These are phyloP conservation scores for Psophocarpus tetragonolobus DNA, from an alignment of 306 rosid genomes.

Conservation along the genomic window DNA sequence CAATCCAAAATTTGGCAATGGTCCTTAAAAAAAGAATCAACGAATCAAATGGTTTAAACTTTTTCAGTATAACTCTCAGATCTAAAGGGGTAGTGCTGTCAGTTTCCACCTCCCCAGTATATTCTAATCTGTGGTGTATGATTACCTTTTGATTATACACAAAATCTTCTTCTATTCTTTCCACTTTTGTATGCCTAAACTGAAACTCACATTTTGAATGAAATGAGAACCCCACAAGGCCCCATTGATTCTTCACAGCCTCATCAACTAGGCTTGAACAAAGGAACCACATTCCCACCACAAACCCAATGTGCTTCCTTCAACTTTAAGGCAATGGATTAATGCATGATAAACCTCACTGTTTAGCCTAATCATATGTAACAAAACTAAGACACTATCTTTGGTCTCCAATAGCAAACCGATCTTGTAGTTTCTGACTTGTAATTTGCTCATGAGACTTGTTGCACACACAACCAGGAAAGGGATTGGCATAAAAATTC, in stretches of 20 bases:
- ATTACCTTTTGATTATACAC: constrained; percentile 51
- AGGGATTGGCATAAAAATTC: constrained; percentile 91
- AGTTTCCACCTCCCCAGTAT: constrained; percentile 43
- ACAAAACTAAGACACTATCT: constrained; percentile 42
- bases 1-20: constrained; percentile 43
- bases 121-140: constrained; percentile 36
- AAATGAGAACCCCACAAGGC: constrained; percentile 28
- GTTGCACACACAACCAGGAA: constrained; percentile 90
- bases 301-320: constrained; percentile 41
- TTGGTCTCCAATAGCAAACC: constrained; percentile 39
- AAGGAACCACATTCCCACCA: constrained; percentile 42
- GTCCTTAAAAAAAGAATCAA: constrained; percentile 50
- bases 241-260: constrained; percentile 42
- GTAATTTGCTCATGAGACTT: constrained; percentile 46
- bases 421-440: constrained; percentile 37
- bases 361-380: constrained; percentile 17
- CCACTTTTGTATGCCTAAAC: constrained; percentile 42
- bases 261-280: constrained; percentile 33
- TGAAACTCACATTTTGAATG: constrained; percentile 31
- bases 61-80: constrained; percentile 38
- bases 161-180: constrained; percentile 37
- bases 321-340: constrained; percentile 38
- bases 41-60: constrained; percentile 41
- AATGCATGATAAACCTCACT: constrained; percentile 21
- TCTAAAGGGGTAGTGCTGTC: constrained; percentile 30